A percentile compares a stretch with the other conserved stretches of the same genome.
Conservation (phyloP, 2,329 filamentous ascomycete species). For the Bisporella sp. region DNA sequence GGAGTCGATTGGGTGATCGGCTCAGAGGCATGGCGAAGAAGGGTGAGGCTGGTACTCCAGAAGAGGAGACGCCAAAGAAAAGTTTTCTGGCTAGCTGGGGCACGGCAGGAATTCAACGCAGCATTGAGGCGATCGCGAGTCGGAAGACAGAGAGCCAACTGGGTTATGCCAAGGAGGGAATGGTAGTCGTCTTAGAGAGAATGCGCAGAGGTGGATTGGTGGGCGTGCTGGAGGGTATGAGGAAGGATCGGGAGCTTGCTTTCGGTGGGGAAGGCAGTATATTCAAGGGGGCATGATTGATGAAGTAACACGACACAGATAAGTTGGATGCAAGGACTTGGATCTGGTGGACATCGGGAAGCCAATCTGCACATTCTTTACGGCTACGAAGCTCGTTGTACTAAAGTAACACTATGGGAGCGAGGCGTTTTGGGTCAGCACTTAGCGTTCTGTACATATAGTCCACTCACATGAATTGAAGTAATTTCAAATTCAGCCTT, state of each 20-base stretch:
- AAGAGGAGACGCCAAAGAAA: constrained; percentile 39
- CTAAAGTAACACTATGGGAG: no score
- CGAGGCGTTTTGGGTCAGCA: no score
- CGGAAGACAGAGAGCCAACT: constrained; percentile 72
- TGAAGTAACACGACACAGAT: no score
- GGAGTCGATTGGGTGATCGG: constrained; percentile 64
- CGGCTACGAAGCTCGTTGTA: no score
- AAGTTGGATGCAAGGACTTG: no score
- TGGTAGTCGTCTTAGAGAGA: constrained; percentile 73
- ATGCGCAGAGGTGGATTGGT: constrained; percentile 60
- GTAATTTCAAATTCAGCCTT: no score
- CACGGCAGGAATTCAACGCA: constrained; percentile 65
- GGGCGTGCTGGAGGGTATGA: constrained; percentile 65
- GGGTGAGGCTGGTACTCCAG: constrained; percentile 29
- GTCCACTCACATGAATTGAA: no score
- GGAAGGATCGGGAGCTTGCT: constrained; percentile 41
- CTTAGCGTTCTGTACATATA: no score
- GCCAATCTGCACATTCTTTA: no score
- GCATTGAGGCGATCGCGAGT: constrained; percentile 72
- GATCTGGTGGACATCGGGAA: no score
- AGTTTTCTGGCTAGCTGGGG: constrained; percentile 53
- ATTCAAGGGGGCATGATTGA: no score
- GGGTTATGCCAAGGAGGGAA: constrained; percentile 74
- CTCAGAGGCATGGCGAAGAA: constrained; percentile 29
- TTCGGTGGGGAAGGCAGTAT: not conserved